Percentiles rank a stretch among this genome's conserved stretches.
Conservation (phyloP, 768 basidiomycete genomes). For the Rhizopogon vinicolor region DNA sequence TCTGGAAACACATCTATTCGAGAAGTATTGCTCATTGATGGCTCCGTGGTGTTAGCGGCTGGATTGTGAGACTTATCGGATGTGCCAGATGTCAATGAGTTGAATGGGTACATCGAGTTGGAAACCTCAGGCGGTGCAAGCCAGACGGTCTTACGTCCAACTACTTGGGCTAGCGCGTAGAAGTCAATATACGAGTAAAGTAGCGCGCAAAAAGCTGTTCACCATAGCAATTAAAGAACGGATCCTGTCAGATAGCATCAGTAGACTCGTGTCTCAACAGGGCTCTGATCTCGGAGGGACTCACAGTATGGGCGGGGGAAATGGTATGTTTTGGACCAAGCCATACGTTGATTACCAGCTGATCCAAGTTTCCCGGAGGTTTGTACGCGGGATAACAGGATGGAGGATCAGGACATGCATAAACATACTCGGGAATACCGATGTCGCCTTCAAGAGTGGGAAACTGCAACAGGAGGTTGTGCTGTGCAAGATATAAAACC, state of each 20-base stretch:
- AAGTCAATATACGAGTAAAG: constrained; percentile 2
- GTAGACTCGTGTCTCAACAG: constrained; percentile 3
- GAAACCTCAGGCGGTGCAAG: constrained; percentile 67
- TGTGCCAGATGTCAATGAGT: constrained; percentile 11
- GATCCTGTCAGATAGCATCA: constrained; percentile 55
- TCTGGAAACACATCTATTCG: constrained; percentile 70
- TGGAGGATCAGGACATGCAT: constrained; percentile 48
- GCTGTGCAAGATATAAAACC: constrained; percentile 83
- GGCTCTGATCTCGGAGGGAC: constrained; percentile 28
- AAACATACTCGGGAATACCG: constrained; percentile 85
- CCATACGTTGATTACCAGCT: constrained; percentile 75
- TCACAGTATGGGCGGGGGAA: constrained; percentile 84
- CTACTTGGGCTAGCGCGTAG: constrained; percentile 66
- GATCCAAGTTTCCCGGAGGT: constrained; percentile 63
- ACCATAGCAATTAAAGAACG: constrained; percentile 92
- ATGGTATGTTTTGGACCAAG: constrained; percentile 73
- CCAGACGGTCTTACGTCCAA: constrained; percentile 90
- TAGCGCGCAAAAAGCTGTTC: constrained; percentile 14
- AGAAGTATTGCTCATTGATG: constrained; percentile 78
- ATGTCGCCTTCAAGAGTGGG: constrained; percentile 74
- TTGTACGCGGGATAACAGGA: constrained; percentile 45
- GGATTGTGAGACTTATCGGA: constrained; percentile 29
- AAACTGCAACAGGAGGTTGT: constrained; percentile 82
- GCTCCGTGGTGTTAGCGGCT: constrained; percentile 33
- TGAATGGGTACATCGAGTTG: constrained; percentile 56